Base-by-base conservation (phyloP, 1,284 basidiomycete species). In the Trametes sp. region DNA sequence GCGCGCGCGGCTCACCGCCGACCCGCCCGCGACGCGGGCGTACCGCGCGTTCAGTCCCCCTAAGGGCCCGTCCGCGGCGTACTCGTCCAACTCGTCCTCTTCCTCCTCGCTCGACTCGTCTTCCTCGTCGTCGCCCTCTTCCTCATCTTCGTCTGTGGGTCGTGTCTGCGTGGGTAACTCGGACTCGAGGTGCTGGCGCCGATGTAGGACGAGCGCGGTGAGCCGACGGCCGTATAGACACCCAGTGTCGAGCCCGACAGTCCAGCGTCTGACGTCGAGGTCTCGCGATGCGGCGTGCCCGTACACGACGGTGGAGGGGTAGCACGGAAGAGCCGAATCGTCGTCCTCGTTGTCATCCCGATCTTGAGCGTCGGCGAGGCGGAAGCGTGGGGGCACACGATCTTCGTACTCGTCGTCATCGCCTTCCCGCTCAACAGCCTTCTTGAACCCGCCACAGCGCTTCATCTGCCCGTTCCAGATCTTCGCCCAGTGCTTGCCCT, bases 201-300 rank as follows among this genome's bases (percentile, higher is more conserved):
- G 54, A 79, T 65, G 57, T 77, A 92, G 78, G n/a, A 92, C 77
- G 41, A 91, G 77, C 4, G 87, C 84, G 13, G 86, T 83, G 53
- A 92, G 69, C 26, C 75, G 76, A 29, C 81, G 78, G 11, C 82
- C 80, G 67, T 89, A 87, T 31, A 95, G 89, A 71, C 94, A 96
- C 8, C 92, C 94, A 0, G 90, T 84, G 73, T 96, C 94, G 41
- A 95, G 74, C 1, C 94, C 94, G 63, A 94, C 79, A 2, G 87
- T 86, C 89, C 90, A 95, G 31, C 89, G 81, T 66, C 90, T 89
- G 68, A 93, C 76, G 72, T 95, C 92, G 10, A 95, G 79, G 19
- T 91, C 91, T 23, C 91, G 80, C 3, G 82, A 78, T 4, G 94
- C 93, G 7, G 90, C 83, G 71, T 95, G 94, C 0, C 93, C 94